Evolutionary conservation across 192 early-diverging fungal genomes (phyloP).

Genomic region (Backusella tuberculispora): DNA sequence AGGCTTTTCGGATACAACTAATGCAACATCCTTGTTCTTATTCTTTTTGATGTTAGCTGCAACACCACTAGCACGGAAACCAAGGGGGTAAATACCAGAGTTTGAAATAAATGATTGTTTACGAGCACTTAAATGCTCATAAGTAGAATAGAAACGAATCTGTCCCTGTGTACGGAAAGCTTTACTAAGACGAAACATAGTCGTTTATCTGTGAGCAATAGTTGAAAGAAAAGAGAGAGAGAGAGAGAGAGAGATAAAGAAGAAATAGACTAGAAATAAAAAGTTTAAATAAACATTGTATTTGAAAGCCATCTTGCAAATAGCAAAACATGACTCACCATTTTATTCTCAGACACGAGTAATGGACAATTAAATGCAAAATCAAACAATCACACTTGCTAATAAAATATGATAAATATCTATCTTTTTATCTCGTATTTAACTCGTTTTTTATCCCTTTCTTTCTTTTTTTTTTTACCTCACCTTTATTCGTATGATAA

Average conservation of each 20-base stretch:
- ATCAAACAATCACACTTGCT: not conserved
- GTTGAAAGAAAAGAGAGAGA: not conserved
- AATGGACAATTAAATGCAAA: not conserved
- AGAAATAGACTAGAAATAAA: not conserved
- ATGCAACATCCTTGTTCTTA: conserved; percentile 74
- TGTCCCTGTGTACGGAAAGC: not conserved
- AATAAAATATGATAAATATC: not conserved
- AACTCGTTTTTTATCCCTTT: too few species aligned
- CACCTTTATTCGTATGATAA: too few species aligned
- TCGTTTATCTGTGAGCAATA: too few species aligned
- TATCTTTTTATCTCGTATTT: not conserved
- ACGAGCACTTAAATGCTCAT: conserved; percentile 38
- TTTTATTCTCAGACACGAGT: not conserved
- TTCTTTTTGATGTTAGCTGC: conserved; percentile 80
- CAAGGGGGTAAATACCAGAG: conserved; percentile 80
- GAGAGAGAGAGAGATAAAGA: not conserved
- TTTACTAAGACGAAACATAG: conserved; percentile 14
- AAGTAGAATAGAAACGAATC: conserved; percentile 13
- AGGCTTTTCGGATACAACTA: conserved; percentile 73
- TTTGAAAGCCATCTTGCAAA: not conserved
- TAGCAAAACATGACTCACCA: conserved; percentile 1
- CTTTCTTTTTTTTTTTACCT: too few species aligned
- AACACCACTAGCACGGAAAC: conserved; percentile 80
- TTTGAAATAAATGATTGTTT: conserved; percentile 71
- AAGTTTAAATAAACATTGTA: not conserved